Evolutionary conservation across 78 protist genomes (phyloP).

Genomic region (Monocercomonoides exilis): DNA sequence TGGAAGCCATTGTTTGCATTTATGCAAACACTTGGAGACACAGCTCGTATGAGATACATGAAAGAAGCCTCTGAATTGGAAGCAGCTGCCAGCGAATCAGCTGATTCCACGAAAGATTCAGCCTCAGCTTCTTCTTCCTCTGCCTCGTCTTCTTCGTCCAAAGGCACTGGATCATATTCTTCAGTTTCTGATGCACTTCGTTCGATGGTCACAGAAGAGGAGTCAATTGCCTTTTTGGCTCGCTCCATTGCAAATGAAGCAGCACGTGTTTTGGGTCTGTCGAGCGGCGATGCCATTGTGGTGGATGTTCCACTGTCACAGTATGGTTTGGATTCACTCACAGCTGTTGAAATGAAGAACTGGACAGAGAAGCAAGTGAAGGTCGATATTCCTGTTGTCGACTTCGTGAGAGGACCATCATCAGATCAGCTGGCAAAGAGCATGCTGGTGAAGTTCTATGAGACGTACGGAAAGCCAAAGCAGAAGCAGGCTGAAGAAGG

Average conservation of each 20-base stretch:
- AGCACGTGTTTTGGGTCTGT: background rate
- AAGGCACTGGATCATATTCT: background rate
- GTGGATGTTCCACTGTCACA: background rate
- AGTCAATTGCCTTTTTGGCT: background rate
- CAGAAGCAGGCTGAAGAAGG: background rate
- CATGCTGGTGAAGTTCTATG: background rate
- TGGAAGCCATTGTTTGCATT: background rate
- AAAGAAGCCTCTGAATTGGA: background rate
- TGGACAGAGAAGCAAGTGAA: background rate
- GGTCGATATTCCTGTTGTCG: background rate
- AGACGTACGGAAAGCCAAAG: background rate
- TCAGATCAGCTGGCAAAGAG: background rate
- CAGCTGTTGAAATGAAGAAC: constrained; percentile 1
- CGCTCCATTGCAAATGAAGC: background rate
- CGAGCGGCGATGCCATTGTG: background rate
- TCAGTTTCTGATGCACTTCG: background rate
- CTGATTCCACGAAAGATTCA: background rate
- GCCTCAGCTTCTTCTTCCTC: background rate
- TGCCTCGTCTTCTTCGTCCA: too few species aligned
- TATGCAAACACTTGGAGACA: background rate
- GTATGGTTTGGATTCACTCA: background rate
- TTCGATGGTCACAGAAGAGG: background rate
- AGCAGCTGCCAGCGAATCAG: background rate
- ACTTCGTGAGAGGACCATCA: constrained; percentile 10
- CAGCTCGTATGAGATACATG: background rate